Evolutionary conservation across 371 early-diverging fungal genomes (phyloP).

Genomic region (Coemansia sp.): DNA sequence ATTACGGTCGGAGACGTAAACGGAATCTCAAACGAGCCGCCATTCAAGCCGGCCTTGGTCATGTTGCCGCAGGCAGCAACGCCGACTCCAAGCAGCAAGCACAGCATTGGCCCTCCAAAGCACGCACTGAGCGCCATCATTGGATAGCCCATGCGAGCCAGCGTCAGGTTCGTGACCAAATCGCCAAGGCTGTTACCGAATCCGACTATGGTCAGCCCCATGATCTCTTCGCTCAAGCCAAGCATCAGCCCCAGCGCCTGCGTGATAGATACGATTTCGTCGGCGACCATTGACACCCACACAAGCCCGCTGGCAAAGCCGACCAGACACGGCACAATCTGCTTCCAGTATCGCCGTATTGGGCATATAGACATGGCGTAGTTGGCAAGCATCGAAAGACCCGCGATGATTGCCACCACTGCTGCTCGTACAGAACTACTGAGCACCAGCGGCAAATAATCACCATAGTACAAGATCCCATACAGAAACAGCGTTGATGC

Average conservation of each 20-base stretch:
- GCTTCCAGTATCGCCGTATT: slow-evolving; percentile 13
- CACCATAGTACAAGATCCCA: slow-evolving; percentile 10
- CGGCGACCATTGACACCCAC: slow-evolving; percentile 83
- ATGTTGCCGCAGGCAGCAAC: slow-evolving; percentile 56
- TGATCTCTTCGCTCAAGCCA: slow-evolving; percentile 73
- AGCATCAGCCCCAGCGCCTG: slow-evolving; percentile 77
- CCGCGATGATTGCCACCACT: slow-evolving; percentile 2
- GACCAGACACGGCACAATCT: slow-evolving; percentile 58
- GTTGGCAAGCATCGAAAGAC: slow-evolving; percentile 14
- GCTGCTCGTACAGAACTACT: background rate
- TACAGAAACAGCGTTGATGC: slow-evolving; percentile 23
- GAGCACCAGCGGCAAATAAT: background rate
- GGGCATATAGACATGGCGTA: background rate
- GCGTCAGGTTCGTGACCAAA: slow-evolving; percentile 79
- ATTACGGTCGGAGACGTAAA: slow-evolving; percentile 39
- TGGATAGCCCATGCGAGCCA: slow-evolving; percentile 80
- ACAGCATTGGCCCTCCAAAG: slow-evolving; percentile 82
- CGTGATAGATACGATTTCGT: slow-evolving; percentile 79
- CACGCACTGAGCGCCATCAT: slow-evolving; percentile 85
- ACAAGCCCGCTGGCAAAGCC: slow-evolving; percentile 71
- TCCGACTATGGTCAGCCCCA: slow-evolving; percentile 82
- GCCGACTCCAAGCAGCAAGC: slow-evolving; percentile 75
- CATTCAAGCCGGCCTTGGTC: slow-evolving; percentile 12
- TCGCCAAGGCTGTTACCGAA: slow-evolving; percentile 87
- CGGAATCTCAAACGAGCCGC: slow-evolving; percentile 31